Evolutionary conservation across 179 eudicot genomes (phyloP), one percentile per base, ranked within the genome.

Genomic region (Amaranthus tricolor): DNA sequence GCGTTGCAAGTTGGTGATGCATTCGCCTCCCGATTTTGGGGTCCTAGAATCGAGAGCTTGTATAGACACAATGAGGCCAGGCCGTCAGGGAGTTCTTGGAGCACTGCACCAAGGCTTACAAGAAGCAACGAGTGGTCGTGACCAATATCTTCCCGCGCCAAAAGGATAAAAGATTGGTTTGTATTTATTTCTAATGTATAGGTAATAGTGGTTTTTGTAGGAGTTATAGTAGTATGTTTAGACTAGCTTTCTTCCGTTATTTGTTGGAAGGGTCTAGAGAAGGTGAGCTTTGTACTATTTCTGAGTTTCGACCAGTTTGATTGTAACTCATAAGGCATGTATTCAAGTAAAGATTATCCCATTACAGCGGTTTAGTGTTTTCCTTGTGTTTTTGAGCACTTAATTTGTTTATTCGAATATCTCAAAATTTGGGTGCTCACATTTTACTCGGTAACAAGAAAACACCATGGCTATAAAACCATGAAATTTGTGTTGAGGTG

Each of bases 1-100:
- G 72, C 44, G 14, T 69, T 59, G 72, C 60, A 31, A 53, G 17
- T 14, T 52, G 59, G 72, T 31, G 13, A 24, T 68, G 59, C 59
- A 20, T n/a, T 14, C 45, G 12, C 72, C 48, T 53, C 45, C 16
- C 47, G 8, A 54, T 52, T 67, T n/a, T 50, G 55, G 59, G 9
- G 1, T 68, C 40, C 54, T 5, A 49, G 43, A 17, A 49, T 66
- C 16, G 7, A 50, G 31, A 24, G 24, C 48, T 68, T 58, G 4
- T 13, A 21, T 9, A 5, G 13, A 6, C 48, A 40, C 6, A 63
- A 11, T 0, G 15, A 63, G 67, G 50, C 2, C 2, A 16, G 50
- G 49, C 45, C 50, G 20, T 16, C 50, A 15, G 67, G 21, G 47
- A 63, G 19, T 63, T 43, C 67, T 63, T 11, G 5, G 20, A 19